These are phyloP conservation scores for Geotrichum candidum DNA, from an alignment of 1,139 yeast genomes.

Conservation along the genomic window DNA sequence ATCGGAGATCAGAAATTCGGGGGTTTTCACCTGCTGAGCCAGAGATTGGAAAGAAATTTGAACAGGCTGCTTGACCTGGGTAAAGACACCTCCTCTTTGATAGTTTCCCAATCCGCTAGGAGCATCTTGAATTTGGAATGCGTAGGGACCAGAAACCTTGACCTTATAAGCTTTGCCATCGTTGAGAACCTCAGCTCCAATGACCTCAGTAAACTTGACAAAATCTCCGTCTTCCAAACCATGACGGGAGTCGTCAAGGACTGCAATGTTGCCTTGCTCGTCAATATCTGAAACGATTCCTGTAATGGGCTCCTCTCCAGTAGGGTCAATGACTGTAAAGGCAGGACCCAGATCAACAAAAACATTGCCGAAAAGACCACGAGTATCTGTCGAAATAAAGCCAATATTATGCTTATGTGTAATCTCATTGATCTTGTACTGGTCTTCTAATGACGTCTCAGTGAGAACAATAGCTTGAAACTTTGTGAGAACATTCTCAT, in stretches of 20 bases:
- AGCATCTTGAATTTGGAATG: constrained; percentile 62
- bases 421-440: constrained; percentile 64
- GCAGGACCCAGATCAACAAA: constrained; percentile 86
- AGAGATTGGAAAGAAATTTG: constrained; percentile 59
- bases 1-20: constrained; percentile 77
- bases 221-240: constrained; percentile 89
- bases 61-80: constrained; percentile 83
- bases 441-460: constrained; percentile 67
- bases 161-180: constrained; percentile 68
- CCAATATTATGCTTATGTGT: constrained; percentile 72
- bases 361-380: constrained; percentile 83
- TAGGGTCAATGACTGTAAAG: constrained; percentile 74
- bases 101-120: constrained; percentile 54
- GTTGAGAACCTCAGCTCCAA: constrained; percentile 60
- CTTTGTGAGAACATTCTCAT: constrained; percentile 42
- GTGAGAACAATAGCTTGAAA: constrained; percentile 84
- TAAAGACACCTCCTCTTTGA: constrained; percentile 79
- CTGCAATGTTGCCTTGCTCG: constrained; percentile 83
- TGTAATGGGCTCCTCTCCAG: constrained; percentile 84
- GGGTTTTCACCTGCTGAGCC: constrained; percentile 57
- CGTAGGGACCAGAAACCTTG: constrained; percentile 88
- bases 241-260: constrained; percentile 87
- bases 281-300: constrained; percentile 90
- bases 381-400: constrained; percentile 72
- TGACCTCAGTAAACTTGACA: constrained; percentile 82